phyloP scores from a whole-genome alignment of 225 moss, liverwort and hornwort species.

The Anthoceros angustus region DNA sequence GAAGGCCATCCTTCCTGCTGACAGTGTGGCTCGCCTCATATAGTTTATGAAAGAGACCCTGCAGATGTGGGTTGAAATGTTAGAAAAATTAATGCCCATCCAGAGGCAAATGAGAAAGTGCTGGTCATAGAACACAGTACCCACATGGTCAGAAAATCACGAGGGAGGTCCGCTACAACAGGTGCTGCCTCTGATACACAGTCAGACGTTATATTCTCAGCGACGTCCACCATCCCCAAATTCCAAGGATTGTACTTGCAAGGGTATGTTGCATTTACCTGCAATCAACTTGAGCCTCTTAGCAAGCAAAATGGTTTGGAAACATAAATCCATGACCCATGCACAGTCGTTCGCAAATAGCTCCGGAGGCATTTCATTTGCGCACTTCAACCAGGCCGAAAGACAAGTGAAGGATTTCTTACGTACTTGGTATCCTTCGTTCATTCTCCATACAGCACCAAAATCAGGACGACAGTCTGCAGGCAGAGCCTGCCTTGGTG shows the following conservation, averaged over 20 bases:
- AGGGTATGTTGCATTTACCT: conserved; percentile 40
- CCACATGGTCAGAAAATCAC: conserved; percentile 32
- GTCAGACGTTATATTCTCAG: conserved; percentile 15
- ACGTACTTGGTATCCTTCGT: conserved; percentile 27
- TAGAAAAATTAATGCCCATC: no score
- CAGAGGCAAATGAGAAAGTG: no score
- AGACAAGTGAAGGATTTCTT: neutral
- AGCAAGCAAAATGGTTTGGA: neutral
- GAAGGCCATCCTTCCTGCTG: neutral
- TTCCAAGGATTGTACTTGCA: conserved; percentile 37
- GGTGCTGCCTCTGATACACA: conserved; percentile 22
- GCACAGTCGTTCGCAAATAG: neutral
- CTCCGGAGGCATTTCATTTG: neutral
- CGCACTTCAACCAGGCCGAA: neutral
- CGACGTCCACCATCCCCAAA: conserved; percentile 26
- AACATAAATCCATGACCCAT: neutral
- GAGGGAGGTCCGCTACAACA: conserved; percentile 9
- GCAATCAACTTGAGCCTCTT: conserved; percentile 6
- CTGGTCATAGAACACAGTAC: conserved; percentile 3
- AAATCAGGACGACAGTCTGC: conserved; percentile 38
- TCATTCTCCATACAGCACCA: conserved; percentile 34
- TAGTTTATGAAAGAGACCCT: neutral
- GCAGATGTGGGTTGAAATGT: neutral
- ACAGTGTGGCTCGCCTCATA: neutral
- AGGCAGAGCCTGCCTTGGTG: conserved; percentile 25